Evolutionary conservation across 306 rosid species (phyloP).

Genomic region (Senna siamea): DNA sequence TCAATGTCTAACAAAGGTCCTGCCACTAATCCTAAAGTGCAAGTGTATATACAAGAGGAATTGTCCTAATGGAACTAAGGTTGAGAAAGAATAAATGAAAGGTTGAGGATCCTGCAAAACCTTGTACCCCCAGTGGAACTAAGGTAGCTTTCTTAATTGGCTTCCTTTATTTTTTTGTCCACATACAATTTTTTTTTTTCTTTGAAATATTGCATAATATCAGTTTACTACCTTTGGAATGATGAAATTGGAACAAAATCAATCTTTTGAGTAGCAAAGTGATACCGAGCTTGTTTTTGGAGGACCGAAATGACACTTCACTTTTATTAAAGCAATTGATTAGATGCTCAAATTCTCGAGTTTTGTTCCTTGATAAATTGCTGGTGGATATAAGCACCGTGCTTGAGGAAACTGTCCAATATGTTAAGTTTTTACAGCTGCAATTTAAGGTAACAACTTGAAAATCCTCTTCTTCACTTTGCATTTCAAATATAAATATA

Average conservation of each 20-base stretch:
- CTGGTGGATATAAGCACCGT: conserved; percentile 97
- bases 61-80: conserved; percentile 10
- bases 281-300: too few species aligned
- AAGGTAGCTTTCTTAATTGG: conserved; percentile 57
- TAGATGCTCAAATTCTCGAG: conserved; percentile 20
- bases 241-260: too few species aligned
- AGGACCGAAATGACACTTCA: background rate
- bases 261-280: too few species aligned
- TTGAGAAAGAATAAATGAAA: conserved; percentile 93
- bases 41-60: conserved; percentile 83
- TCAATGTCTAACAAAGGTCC: conserved; percentile 62
- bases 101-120: conserved; percentile 75
- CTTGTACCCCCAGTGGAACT: conserved; percentile 94
- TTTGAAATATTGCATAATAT: too few species aligned
- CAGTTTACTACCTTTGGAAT: too few species aligned
- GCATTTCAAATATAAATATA: background rate
- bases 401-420: conserved; percentile 96
- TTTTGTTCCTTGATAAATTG: conserved; percentile 36
- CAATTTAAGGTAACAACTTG: conserved; percentile 76
- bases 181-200: too few species aligned
- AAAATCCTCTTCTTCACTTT: conserved; percentile 16
- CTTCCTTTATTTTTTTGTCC: too few species aligned
- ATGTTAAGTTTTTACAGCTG: conserved; percentile 87
- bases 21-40: conserved; percentile 83
- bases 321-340: background rate